Conservation (phyloP, 1,139 yeast species). For the Kazachstania sp. region DNA sequence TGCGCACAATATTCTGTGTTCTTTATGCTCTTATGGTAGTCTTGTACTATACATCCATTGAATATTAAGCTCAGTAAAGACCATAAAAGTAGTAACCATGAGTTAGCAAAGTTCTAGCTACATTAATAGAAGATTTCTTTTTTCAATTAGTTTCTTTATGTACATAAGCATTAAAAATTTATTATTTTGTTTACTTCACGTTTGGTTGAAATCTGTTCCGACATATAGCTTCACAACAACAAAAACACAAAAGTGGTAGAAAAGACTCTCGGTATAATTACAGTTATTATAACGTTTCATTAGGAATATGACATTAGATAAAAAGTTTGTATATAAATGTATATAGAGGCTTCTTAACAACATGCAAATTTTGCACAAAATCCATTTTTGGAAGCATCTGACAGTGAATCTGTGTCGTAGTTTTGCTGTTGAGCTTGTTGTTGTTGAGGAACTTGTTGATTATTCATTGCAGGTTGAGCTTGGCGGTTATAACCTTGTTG, state of each 20-base stretch:
- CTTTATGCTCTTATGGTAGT: too few relatives aligned
- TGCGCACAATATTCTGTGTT: too few relatives aligned
- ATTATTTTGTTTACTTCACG: too few relatives aligned
- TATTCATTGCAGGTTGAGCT: slow-evolving; percentile 20
- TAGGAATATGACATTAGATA: background rate
- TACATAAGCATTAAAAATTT: too few relatives aligned
- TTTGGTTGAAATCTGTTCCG: too few relatives aligned
- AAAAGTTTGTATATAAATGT: background rate
- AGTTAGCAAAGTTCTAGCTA: too few relatives aligned
- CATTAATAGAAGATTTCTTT: too few relatives aligned
- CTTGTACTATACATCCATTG: too few relatives aligned
- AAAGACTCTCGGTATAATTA: background rate
- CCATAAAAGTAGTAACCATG: too few relatives aligned
- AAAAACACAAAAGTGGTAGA: background rate
- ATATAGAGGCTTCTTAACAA: slow-evolving; percentile 20
- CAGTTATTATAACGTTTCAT: background rate
- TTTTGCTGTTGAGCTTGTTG: slow-evolving; percentile 11
- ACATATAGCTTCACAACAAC: too few relatives aligned
- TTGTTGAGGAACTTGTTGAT: background rate
- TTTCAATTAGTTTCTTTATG: too few relatives aligned
- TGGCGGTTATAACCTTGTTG: slow-evolving; percentile 13
- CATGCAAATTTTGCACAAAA: slow-evolving; percentile 35
- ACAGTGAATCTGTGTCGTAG: slow-evolving; percentile 20
- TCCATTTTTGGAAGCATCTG: slow-evolving; percentile 30
- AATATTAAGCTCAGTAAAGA: too few relatives aligned